phyloP scores from a whole-genome alignment of 352 stramenopile genomes.

The Pythium diclinum region DNA sequence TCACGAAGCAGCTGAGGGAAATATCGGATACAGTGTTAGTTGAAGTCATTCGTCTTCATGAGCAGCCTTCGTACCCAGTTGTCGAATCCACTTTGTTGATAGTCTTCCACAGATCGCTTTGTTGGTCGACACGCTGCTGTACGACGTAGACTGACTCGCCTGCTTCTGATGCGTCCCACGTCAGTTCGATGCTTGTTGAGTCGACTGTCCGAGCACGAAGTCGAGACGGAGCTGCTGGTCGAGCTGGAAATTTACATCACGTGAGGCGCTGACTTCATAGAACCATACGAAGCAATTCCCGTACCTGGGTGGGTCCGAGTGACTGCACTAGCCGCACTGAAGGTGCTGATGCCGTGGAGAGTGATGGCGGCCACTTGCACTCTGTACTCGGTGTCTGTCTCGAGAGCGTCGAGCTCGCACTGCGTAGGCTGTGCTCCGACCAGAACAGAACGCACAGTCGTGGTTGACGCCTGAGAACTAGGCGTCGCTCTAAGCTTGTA shows the following conservation, averaged over 20 bases:
- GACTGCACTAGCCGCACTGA: constrained; percentile 33
- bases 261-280: neutral
- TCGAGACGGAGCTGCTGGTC: constrained; percentile 6
- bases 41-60: neutral
- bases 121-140: constrained; percentile 26
- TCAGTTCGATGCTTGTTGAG: constrained; percentile 11
- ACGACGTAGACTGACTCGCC: constrained; percentile 21
- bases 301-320: constrained; percentile 36
- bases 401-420: constrained; percentile 30
- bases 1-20: constrained; percentile 2
- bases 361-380: constrained; percentile 50
- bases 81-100: constrained; percentile 23
- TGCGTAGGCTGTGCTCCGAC: constrained; percentile 32
- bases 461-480: constrained; percentile 9
- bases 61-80: neutral
- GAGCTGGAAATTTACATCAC: constrained; percentile 3
- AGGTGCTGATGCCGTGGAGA: constrained; percentile 54
- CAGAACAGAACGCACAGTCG: constrained; percentile 23
- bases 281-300: neutral
- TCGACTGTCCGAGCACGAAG: constrained; percentile 5
- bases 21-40: neutral
- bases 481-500: constrained; percentile 46
- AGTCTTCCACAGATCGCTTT: constrained; percentile 26
- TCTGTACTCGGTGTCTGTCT: constrained; percentile 40
- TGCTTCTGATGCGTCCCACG: constrained; percentile 2